Conservation (phyloP, 768 basidiomycete species). For the Auricularia sp. region DNA sequence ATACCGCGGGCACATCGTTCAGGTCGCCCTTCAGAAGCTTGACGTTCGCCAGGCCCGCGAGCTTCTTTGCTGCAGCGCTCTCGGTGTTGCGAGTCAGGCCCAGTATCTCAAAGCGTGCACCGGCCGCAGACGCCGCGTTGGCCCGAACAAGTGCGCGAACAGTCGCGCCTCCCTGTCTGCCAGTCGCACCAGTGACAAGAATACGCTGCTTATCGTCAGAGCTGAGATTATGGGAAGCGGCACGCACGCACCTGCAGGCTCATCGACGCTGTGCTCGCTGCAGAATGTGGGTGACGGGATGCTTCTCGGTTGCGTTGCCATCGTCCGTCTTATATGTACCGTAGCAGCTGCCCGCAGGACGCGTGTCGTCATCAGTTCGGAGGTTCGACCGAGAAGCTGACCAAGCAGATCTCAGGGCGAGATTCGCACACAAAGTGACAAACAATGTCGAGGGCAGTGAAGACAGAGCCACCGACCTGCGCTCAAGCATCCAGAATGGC, state of each 20-base stretch:
- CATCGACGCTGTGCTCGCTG: background rate
- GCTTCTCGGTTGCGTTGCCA: too few species aligned
- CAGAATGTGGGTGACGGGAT: background rate
- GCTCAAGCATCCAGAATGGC: too few species aligned
- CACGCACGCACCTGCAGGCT: background rate
- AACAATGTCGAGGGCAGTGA: too few species aligned
- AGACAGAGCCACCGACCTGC: too few species aligned
- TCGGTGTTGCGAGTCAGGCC: background rate
- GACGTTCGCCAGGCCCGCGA: background rate
- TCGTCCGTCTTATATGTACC: too few species aligned
- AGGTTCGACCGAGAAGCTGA: too few species aligned
- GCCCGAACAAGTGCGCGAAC: background rate
- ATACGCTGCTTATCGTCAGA: background rate
- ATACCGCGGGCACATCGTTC: background rate
- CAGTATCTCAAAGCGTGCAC: background rate
- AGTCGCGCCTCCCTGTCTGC: background rate
- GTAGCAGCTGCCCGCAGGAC: too few species aligned
- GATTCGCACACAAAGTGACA: too few species aligned
- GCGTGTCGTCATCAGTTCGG: too few species aligned
- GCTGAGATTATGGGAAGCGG: background rate
- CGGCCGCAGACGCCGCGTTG: background rate
- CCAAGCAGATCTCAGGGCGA: too few species aligned
- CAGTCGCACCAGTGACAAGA: background rate
- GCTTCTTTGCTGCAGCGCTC: background rate
- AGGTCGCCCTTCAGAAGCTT: background rate